A percentile compares a stretch with the other conserved stretches of the same genome.
phyloP scores from a whole-genome alignment of 345 rosid genomes.

The Brassica cretica region DNA sequence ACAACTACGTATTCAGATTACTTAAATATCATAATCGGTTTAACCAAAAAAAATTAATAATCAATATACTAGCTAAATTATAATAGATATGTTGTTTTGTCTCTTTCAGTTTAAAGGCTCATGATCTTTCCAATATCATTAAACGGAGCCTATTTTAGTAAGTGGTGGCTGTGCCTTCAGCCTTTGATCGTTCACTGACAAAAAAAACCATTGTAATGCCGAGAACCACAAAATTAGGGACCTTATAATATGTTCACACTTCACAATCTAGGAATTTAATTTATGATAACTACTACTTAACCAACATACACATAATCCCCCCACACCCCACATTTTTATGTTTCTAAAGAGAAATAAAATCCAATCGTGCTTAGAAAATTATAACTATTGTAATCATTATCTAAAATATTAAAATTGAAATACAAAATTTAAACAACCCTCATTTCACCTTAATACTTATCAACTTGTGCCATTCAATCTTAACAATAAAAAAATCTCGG shows the following conservation, averaged over 20 bases:
- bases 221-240: slow-evolving; percentile 30
- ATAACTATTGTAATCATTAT: too few species aligned
- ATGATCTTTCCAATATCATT: not conserved
- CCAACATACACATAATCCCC: slow-evolving; percentile 29
- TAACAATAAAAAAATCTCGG: too few species aligned
- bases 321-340: slow-evolving; percentile 22
- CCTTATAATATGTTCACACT: slow-evolving; percentile 9
- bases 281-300: slow-evolving; percentile 35
- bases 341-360: not conserved
- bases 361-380: not conserved
- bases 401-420: too few species aligned
- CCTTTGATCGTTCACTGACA: slow-evolving; percentile 11
- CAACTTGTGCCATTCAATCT: too few species aligned
- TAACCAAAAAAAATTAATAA: not conserved
- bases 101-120: slow-evolving; percentile 17
- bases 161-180: slow-evolving; percentile 16
- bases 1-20: not conserved
- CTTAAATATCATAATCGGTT: not conserved
- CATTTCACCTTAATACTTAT: too few species aligned
- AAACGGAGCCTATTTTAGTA: slow-evolving; percentile 3
- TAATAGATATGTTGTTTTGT: not conserved
- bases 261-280: slow-evolving; percentile 21
- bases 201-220: slow-evolving; percentile 1
- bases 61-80: not conserved
- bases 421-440: too few species aligned